Evolutionary conservation across 2,329 filamentous ascomycete species (phyloP).

Genomic region (Ophiostoma australiae): DNA sequence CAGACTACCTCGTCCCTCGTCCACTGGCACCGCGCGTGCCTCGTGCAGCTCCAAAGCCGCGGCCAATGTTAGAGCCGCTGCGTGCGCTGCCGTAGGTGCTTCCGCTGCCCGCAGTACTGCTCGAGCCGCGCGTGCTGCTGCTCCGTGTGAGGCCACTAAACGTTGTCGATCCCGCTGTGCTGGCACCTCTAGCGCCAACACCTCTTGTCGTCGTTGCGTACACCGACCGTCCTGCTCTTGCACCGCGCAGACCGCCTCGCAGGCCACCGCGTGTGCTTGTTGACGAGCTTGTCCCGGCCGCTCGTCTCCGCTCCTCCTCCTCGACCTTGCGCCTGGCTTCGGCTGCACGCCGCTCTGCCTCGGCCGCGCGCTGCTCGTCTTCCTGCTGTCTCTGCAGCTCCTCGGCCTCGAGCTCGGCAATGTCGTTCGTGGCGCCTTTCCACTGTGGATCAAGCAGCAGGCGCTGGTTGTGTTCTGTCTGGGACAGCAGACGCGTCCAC

Average conservation of each 20-base stretch:
- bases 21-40: not conserved
- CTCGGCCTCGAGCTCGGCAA: constrained; percentile 82
- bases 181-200: constrained; percentile 6
- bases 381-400: constrained; percentile 67
- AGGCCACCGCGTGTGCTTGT: not conserved
- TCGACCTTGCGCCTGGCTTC: constrained; percentile 60
- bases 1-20: not conserved
- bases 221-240: constrained; percentile 17
- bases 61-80: constrained; percentile 41
- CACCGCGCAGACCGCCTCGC: constrained; percentile 17
- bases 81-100: constrained; percentile 16
- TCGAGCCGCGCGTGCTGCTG: constrained; percentile 14
- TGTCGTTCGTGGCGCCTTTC: constrained; percentile 82
- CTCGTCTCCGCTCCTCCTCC: constrained; percentile 52
- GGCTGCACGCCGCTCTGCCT: constrained; percentile 73
- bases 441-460: constrained; percentile 82
- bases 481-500: constrained; percentile 92
- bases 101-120: constrained; percentile 3
- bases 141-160: constrained; percentile 23
- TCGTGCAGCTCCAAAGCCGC: constrained; percentile 26
- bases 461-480: constrained; percentile 95
- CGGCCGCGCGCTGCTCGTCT: constrained; percentile 67
- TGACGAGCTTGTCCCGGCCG: constrained; percentile 16
- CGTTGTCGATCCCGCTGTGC: constrained; percentile 16
- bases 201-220: constrained; percentile 18